A percentile compares a stretch with the other conserved stretches of the same genome.
These are phyloP conservation scores for Salvia miltiorrhiza DNA, from an alignment of 257 asterid genomes.

Conservation along the genomic window DNA sequence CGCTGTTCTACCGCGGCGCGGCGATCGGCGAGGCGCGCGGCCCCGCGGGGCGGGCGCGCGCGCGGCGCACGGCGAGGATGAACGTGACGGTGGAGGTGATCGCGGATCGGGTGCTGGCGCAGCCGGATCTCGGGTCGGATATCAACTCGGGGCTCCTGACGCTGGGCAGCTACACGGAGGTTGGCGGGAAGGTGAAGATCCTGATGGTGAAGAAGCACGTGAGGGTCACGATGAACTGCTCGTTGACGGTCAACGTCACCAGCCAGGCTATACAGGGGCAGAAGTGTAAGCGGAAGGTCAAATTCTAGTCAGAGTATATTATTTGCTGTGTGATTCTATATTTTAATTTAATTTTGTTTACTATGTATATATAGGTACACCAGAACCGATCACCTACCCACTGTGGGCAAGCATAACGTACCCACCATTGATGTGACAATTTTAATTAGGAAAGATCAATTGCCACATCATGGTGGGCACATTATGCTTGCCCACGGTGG, in stretches of 20 bases:
- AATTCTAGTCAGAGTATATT: constrained; percentile 50
- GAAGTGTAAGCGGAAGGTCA: constrained; percentile 55
- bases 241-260: constrained; percentile 43
- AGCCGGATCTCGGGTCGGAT: constrained; percentile 51
- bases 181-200: constrained; percentile 67
- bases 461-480: too few species aligned
- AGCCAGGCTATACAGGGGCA: constrained; percentile 49
- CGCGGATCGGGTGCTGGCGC: constrained; percentile 41
- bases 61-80: constrained; percentile 71
- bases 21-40: constrained; percentile 75
- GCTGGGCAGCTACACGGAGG: constrained; percentile 48
- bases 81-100: constrained; percentile 65
- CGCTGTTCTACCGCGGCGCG: constrained; percentile 51
- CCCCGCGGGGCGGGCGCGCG: constrained; percentile 67
- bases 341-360: background rate
- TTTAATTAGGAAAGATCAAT: too few species aligned
- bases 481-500: too few species aligned
- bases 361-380: too few species aligned
- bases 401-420: too few species aligned
- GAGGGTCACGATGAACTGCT: constrained; percentile 75
- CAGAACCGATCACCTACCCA: too few species aligned
- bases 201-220: constrained; percentile 46
- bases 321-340: too few species aligned
- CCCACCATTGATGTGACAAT: too few species aligned
- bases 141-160: constrained; percentile 40